Evolutionary conservation across 2,329 filamentous ascomycete species (phyloP), one percentile per base, ranked within the genome.

Genomic region (Pseudodiploospora longispora): DNA sequence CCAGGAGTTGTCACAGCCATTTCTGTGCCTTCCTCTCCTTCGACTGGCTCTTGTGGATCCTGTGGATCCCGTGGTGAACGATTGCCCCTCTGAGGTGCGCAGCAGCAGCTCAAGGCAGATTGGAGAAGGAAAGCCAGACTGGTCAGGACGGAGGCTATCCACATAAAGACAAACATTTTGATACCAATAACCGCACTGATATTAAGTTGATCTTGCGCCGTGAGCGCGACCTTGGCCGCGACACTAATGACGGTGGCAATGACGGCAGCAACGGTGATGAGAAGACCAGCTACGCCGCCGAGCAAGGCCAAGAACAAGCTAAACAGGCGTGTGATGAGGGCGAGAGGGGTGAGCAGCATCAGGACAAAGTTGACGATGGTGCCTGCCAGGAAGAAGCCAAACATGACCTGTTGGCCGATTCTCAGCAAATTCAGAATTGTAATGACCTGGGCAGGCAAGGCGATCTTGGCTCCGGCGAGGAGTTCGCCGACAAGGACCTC

Each of bases 141-240:
- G 1, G 78, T 76, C 48, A 83, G 78, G 0, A 72, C 78, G 0
- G 81, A 75, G 0, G 83, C 86, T 29, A 88, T 76, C 90, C 91
- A 97, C 83, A 95, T 91, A 59, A 95, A 94, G 0, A 69, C 84
- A 56, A 95, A 78, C 85, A 95, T 90, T 52, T 79, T 74, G 32
- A 62, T 65, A 5, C 89, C 89, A 31, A 95, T 69, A 3, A 74
- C 66, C 3, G 83, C 85, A 7, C 67, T 61, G 53, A 96, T 89
- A 62, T 95, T 93, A 42, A 96, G 70, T 46, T 86, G 80, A 3
- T 75, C 74, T 56, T 85, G 80, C 4, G 74, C 75, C 27, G 80
- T 80, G 54, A 94, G 80, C 43, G 87, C 86, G 47, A 87, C 81
- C 52, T 80, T 77, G 69, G 94, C 89, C 48, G 90, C 86, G 48